Conservation (phyloP, 257 asterid genomes). For the Paraleonurus japonicus region DNA sequence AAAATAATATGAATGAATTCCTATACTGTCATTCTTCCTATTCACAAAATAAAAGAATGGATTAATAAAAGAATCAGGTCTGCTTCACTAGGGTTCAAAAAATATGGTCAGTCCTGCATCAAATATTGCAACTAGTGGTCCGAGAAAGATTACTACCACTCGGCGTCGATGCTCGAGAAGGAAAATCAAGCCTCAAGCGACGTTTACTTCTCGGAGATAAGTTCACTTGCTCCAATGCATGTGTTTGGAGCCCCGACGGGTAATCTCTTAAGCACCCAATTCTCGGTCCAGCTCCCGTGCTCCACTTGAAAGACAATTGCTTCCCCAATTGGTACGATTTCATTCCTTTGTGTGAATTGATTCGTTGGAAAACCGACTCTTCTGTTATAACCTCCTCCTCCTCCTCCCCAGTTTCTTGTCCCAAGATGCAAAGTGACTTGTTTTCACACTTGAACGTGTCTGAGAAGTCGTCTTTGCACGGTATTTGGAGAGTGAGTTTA, state of each 20-base stretch:
- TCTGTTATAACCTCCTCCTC: slow-evolving; percentile 47
- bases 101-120: slow-evolving; percentile 21
- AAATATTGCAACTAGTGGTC: slow-evolving; percentile 26
- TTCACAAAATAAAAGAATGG: slow-evolving; percentile 45
- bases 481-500: slow-evolving; percentile 55
- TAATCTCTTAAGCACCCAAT: slow-evolving; percentile 82
- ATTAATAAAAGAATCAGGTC: slow-evolving; percentile 33
- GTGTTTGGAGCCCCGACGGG: slow-evolving; percentile 72
- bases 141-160: slow-evolving; percentile 39
- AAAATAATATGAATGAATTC: slow-evolving; percentile 37
- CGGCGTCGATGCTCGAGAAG: slow-evolving; percentile 46
- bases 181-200: slow-evolving; percentile 36
- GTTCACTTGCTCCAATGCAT: slow-evolving; percentile 66
- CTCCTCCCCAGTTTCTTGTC: slow-evolving; percentile 26
- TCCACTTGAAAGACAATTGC: slow-evolving; percentile 79
- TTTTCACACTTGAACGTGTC: slow-evolving; percentile 36
- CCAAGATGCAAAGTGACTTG: slow-evolving; percentile 6
- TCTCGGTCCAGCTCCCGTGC: slow-evolving; percentile 92
- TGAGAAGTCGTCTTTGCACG: slow-evolving; percentile 47
- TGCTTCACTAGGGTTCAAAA: slow-evolving; percentile 21
- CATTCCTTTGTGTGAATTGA: slow-evolving; percentile 60
- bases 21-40: slow-evolving; percentile 43
- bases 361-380: slow-evolving; percentile 53
- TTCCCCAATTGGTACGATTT: slow-evolving; percentile 67
- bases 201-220: slow-evolving; percentile 64